Evolutionary conservation across 75 land plant genomes (phyloP).

Genomic region (Isoetes taiwanensis): DNA sequence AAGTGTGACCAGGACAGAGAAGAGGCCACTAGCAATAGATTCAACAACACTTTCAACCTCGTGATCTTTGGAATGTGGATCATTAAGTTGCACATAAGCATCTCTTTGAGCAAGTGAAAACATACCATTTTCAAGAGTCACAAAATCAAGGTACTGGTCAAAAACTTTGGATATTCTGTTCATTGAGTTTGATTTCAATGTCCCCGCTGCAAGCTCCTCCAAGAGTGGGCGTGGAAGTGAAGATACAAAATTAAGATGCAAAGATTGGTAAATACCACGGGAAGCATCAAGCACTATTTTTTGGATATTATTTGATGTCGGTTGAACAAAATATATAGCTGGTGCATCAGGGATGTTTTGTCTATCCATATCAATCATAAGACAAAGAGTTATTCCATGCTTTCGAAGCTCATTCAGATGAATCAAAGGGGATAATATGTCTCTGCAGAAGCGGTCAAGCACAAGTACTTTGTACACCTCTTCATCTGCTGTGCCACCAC

Average conservation of each 20-base stretch:
- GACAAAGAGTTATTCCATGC: slow-evolving; percentile 80
- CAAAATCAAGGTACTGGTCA: slow-evolving; percentile 91
- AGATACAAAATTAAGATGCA: slow-evolving; percentile 82
- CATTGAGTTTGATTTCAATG: slow-evolving; percentile 43
- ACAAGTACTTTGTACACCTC: slow-evolving; percentile 88
- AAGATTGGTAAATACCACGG: slow-evolving; percentile 43
- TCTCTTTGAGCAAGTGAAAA: slow-evolving; percentile 69
- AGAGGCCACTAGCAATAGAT: slow-evolving; percentile 59
- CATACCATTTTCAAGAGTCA: slow-evolving; percentile 69
- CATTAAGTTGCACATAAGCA: slow-evolving; percentile 71
- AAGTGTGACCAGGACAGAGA: slow-evolving; percentile 77
- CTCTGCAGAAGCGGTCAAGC: slow-evolving; percentile 65
- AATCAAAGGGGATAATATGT: slow-evolving; percentile 76
- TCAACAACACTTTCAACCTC: slow-evolving; percentile 75
- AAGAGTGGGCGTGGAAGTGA: slow-evolving; percentile 73
- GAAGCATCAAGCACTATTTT: slow-evolving; percentile 59
- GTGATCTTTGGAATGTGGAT: slow-evolving; percentile 64
- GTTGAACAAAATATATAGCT: slow-evolving; percentile 81
- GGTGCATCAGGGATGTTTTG: slow-evolving; percentile 81
- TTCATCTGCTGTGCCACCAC: slow-evolving; percentile 33
- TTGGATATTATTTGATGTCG: slow-evolving; percentile 41
- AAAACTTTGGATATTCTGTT: slow-evolving; percentile 57
- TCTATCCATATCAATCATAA: slow-evolving; percentile 71
- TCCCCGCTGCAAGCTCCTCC: slow-evolving; percentile 69
- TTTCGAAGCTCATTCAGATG: slow-evolving; percentile 81